Conservation (phyloP, 345 rosid species). For the Theobroma cacao region DNA sequence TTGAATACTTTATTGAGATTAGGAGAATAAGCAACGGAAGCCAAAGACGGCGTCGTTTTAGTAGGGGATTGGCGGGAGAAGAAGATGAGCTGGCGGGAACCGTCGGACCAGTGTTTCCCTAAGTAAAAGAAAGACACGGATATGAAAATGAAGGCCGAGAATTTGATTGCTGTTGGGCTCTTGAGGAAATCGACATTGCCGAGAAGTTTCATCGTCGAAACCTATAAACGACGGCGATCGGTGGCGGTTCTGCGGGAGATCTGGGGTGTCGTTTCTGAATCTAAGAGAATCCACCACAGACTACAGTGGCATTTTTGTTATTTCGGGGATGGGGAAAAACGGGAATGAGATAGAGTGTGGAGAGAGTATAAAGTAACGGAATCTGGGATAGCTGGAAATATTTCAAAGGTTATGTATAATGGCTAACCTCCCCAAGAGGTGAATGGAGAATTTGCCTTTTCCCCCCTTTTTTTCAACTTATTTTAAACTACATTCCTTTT, state of each 20-base stretch:
- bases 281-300: background rate
- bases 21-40: slow-evolving; percentile 58
- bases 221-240: slow-evolving; percentile 3
- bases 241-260: slow-evolving; percentile 4
- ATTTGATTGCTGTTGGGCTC: slow-evolving; percentile 35
- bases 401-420: background rate
- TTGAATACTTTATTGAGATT: slow-evolving; percentile 44
- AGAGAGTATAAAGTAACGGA: background rate
- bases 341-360: background rate
- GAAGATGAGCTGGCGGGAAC: slow-evolving; percentile 68
- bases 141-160: slow-evolving; percentile 50
- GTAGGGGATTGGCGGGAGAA: slow-evolving; percentile 45
- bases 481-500: background rate
- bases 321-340: background rate
- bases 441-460: background rate
- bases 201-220: slow-evolving; percentile 47
- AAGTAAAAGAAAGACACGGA: slow-evolving; percentile 73
- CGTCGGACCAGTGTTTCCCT: slow-evolving; percentile 84
- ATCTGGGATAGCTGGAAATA: background rate
- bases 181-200: slow-evolving; percentile 36
- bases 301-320: slow-evolving; percentile 6
- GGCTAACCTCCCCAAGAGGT: background rate
- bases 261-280: background rate
- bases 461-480: background rate
- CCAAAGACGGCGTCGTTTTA: slow-evolving; percentile 9